Evolutionary conservation across 106 monocot genomes (phyloP).

Genomic region (Dendrobium chrysotoxum): DNA sequence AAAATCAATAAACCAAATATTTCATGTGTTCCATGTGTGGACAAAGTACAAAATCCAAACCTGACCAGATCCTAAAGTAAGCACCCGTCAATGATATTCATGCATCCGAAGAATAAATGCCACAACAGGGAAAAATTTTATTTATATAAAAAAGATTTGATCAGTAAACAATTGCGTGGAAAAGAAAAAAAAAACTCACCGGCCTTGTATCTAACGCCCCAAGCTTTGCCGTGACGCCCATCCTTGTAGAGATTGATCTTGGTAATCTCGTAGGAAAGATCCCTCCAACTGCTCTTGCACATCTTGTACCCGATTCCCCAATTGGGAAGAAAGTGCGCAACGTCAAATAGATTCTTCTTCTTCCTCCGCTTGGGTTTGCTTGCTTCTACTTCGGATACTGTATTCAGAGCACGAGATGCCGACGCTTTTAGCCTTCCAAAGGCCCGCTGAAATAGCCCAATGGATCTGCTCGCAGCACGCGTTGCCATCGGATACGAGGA

Average conservation of each 20-base stretch:
- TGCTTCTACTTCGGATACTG: constrained; percentile 5
- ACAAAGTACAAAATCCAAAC: no score
- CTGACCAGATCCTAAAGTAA: neutral
- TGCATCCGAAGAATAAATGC: no score
- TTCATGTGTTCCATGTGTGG: neutral
- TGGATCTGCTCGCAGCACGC: constrained; percentile 8
- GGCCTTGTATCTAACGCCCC: constrained; percentile 81
- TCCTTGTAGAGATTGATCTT: constrained; percentile 99
- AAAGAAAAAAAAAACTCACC: constrained; percentile 33
- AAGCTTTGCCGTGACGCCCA: constrained; percentile 90
- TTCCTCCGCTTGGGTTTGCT: constrained; percentile 55
- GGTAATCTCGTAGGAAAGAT: constrained; percentile 83
- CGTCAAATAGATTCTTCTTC: constrained; percentile 98
- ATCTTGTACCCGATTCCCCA: constrained; percentile 92
- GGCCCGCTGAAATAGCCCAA: constrained; percentile 32
- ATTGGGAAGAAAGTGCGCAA: constrained; percentile 82
- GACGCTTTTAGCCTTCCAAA: constrained; percentile 22
- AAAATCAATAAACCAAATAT: neutral
- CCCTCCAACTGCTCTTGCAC: constrained; percentile 85
- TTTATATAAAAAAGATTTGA: neutral
- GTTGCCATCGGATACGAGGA: neutral
- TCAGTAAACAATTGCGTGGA: neutral
- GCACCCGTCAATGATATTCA: neutral
- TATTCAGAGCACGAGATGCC: constrained; percentile 5
- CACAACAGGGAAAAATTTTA: neutral